phyloP scores from a whole-genome alignment of 2,329 filamentous ascomycete species.

The Neoscytalidium dimidiatum region DNA sequence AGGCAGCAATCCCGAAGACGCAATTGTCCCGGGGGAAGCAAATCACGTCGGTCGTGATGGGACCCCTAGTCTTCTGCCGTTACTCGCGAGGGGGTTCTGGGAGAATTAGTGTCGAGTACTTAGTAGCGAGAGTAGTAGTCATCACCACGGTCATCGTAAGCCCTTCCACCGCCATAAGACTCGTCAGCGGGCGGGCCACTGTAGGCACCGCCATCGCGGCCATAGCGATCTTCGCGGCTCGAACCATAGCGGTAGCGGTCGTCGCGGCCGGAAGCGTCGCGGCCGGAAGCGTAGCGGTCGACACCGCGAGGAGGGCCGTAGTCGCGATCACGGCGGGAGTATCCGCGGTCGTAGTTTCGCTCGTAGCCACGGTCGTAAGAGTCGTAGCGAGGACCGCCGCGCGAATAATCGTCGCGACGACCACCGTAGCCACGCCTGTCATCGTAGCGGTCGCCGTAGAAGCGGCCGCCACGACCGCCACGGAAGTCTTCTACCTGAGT shows the following conservation, averaged over 20 bases:
- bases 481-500: slow-evolving; percentile 43
- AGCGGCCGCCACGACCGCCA: slow-evolving; percentile 48
- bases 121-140: slow-evolving; percentile 49
- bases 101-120: slow-evolving; percentile 23
- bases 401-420: slow-evolving; percentile 50
- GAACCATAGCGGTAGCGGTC: slow-evolving; percentile 49
- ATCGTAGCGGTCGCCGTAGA: slow-evolving; percentile 48
- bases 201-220: slow-evolving; percentile 46
- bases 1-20: slow-evolving; percentile 17
- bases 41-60: slow-evolving; percentile 4
- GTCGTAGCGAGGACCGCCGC: slow-evolving; percentile 43
- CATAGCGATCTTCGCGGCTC: slow-evolving; percentile 51
- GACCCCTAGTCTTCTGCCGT: slow-evolving; percentile 10
- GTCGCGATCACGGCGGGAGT: slow-evolving; percentile 39
- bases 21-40: slow-evolving; percentile 5
- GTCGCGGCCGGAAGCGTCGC: slow-evolving; percentile 42
- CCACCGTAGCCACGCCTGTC: slow-evolving; percentile 42
- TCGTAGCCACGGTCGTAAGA: slow-evolving; percentile 37
- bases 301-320: slow-evolving; percentile 40
- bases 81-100: slow-evolving; percentile 35
- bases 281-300: slow-evolving; percentile 35
- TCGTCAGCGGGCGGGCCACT: slow-evolving; percentile 37
- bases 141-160: slow-evolving; percentile 43
- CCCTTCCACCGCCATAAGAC: slow-evolving; percentile 39
- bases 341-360: slow-evolving; percentile 41